Evolutionary conservation across 192 early-diverging fungal species (phyloP), one percentile per base, ranked within the genome.

Genomic region (Coemansia sp.): DNA sequence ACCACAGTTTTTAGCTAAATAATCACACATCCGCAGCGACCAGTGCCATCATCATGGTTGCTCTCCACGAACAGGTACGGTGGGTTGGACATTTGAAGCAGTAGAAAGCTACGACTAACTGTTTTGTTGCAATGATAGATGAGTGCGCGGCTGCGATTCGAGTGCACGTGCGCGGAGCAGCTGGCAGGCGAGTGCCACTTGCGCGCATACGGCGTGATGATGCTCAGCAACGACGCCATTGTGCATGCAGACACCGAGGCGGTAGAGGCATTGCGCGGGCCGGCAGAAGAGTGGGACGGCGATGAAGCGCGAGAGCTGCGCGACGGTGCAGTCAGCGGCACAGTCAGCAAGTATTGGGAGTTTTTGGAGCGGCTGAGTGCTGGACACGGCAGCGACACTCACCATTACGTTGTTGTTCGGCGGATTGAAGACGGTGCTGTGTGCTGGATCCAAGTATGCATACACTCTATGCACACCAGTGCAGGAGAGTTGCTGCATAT

Each of bases 361-460:
- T 50, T 64, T 40, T 54, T 73, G 8, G 76, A 79, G 47, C 46
- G 24, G 2, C 17, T 73, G 20, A 60, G 51, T 57, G 64, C 70
- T 14, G 60, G 21, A 8, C 18, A 8, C 28, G 40, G 28, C n/a
- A 11, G 28, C 54, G 58, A 67, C 52, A 58, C 31, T 15, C 70
- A 73, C 46, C 66, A 79, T 58, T 79, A 70, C 15, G 44, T 73
- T 31, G 76, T 79, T 4, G 63, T 79, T 10, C 53, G 66, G 66
- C 76, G 76, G 38, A 25, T 14, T 0, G 71, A 73, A 11, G 76
- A 79, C 46, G 40, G 18, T 2, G 56, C 66, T 0, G 67, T 79
- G 4, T 54, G 63, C 51, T 79, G 76, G 76, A 57, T 79, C n/a
- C 76, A 79, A 38, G 23, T 52, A 26, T 79, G 76, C 53, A 58